These are phyloP conservation scores for Aspergillus costaricaensis DNA, from an alignment of 2,329 filamentous ascomycete genomes.

Conservation along the genomic window DNA sequence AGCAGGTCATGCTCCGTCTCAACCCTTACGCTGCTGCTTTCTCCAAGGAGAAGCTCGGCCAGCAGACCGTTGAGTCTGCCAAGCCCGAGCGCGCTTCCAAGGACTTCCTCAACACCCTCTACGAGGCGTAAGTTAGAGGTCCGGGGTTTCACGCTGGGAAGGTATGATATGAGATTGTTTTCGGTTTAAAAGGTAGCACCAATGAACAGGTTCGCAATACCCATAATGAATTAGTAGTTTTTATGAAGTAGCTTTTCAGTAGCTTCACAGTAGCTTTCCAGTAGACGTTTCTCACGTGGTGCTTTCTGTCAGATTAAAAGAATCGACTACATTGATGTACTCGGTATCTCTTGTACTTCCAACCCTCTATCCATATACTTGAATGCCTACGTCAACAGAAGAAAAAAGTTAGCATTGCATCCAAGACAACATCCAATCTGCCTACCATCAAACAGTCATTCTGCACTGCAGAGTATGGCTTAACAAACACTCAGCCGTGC, in stretches of 20 bases:
- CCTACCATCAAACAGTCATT: too few species aligned
- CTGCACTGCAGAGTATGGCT: too few species aligned
- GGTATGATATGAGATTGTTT: slow-evolving; percentile 25
- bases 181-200: slow-evolving; percentile 26
- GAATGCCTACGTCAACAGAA: too few species aligned
- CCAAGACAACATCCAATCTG: too few species aligned
- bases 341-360: too few species aligned
- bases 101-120: slow-evolving; percentile 55
- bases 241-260: not conserved
- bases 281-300: too few species aligned
- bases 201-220: slow-evolving; percentile 20
- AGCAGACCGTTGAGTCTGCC: slow-evolving; percentile 63
- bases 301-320: too few species aligned
- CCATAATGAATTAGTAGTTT: not conserved
- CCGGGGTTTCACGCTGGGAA: slow-evolving; percentile 19
- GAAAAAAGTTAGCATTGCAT: too few species aligned
- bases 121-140: slow-evolving; percentile 51
- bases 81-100: slow-evolving; percentile 62
- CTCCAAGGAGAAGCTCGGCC: slow-evolving; percentile 79
- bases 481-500: too few species aligned
- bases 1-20: slow-evolving; percentile 96
- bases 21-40: slow-evolving; percentile 97
- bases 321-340: too few species aligned
- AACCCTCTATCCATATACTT: too few species aligned
- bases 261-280: not conserved